Evolutionary conservation across 768 basidiomycete genomes (phyloP), one percentile per base, ranked within the genome.

Genomic region (Pleurotus citrinopileatus): DNA sequence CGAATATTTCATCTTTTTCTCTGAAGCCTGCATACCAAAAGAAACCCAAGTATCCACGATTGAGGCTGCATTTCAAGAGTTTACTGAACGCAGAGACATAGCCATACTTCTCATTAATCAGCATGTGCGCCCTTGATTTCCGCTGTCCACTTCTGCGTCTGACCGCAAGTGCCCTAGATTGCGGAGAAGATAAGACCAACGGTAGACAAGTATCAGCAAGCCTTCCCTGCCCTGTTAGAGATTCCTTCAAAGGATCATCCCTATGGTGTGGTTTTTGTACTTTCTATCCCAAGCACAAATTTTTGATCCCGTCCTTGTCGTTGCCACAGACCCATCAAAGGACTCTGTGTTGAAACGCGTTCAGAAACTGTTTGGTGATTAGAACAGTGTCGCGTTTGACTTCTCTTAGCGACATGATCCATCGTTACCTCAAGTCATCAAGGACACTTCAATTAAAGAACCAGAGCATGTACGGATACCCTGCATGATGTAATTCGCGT

Each of bases 191-290:
- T 99, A 58, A 78, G 97, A 32, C 93, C 93, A 0, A 84, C 90
- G 1, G 93, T 99, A 10, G 97, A 99, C 71, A 86, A 86, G 63
- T 99, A 99, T 69, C 86, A 92, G 59, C 91, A 94, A 69, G 86
- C 96, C 0, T 99, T 99, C 75, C 97, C 97, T 19, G 94, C 97
- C 0, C 73, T 99, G 36, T 83, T 99, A 13, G 97, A 99, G 71
- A 98, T 99, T 57, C 97, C 97, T 22, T 94, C 93, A 53, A 98
- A 98, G 69, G 96, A 98, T 65, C 94, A 97, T 70, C 96, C 96
- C 29, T 98, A 98, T 63, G 95, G 96, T 96, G 52, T 55, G n/a
- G n/a, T n/a, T n/a, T n/a, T n/a, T n/a, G 82, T 2, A 19, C 13
- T 71, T 36, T 38, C 43, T 47, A 27, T 27, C 15, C 28, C 22